Evolutionary conservation across 2,329 filamentous ascomycete species (phyloP), one percentile per base, ranked within the genome.

Genomic region (Ophiocordyceps australis): DNA sequence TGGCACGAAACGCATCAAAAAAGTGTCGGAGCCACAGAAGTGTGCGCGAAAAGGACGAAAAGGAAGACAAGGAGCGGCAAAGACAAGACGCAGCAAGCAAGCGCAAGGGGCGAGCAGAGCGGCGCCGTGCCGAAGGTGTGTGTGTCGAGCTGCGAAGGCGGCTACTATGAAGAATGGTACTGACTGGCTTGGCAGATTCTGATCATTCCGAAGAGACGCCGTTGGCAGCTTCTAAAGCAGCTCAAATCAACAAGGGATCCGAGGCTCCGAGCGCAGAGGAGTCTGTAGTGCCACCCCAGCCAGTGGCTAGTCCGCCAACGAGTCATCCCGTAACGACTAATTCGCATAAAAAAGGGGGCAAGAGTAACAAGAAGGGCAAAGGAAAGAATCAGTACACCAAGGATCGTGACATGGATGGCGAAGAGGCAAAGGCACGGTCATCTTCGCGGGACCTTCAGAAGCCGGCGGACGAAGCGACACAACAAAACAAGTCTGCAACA

Each of bases 331-430:
- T 52, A 3, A 53, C 59, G 2, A 60, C 44, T 28, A 54, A 45
- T 34, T 55, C 60, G 3, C 59, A 65, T 29, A 79, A 76, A 44
- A 76, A 38, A 52, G 64, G 42, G 42, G 66, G 50, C 30, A 59
- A 71, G 40, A 64, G 70, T 37, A 62, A 71, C 6, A 71, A 75
- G 40, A 73, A 75, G 33, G 71, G 64, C 19, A 72, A 74, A 30
- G 75, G 77, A 12, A 73, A 77, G 34, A 89, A 86, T 35, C 81
- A 89, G 46, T 85, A 86, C 40, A 85, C 77, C 1, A 77, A 75
- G 41, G 76, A 85, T 34, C 66, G 73, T 23, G 76, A 81, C 24
- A 46, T 43, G 5, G 59, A 62, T 12, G 58, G 57, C 17, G 64
- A 69, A 16, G 63, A 58, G 15, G 71, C 71, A 5, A 65, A 68